Conservation (phyloP, 768 basidiomycete genomes). For the Pleurotus ostreatus region DNA sequence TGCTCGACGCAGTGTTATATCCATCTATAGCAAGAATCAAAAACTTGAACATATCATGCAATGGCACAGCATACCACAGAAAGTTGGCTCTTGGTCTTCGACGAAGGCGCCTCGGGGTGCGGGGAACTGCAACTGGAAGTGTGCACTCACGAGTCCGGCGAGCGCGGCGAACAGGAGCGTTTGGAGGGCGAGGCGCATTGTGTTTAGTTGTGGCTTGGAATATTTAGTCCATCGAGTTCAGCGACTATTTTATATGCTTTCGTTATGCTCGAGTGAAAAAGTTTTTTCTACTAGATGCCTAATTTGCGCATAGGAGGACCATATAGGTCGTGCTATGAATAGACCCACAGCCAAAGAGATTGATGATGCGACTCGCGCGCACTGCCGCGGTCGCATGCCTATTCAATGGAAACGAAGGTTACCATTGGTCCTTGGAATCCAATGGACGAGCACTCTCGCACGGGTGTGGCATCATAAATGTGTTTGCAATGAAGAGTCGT, state of each 20-base stretch:
- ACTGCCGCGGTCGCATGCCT: too few species aligned
- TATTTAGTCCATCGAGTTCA: not conserved
- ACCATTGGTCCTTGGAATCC: too few species aligned
- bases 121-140: slow-evolving; percentile 81
- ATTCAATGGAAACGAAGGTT: too few species aligned
- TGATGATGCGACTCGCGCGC: too few species aligned
- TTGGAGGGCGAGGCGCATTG: slow-evolving; percentile 29
- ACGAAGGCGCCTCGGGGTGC: slow-evolving; percentile 66
- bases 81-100: slow-evolving; percentile 49
- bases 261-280: slow-evolving; percentile 15
- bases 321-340: slow-evolving; percentile 3
- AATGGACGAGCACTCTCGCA: too few species aligned
- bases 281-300: slow-evolving; percentile 15
- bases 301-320: not conserved
- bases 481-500: too few species aligned
- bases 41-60: not conserved
- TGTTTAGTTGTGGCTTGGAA: not conserved
- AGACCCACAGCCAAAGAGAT: not conserved
- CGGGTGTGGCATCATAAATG: too few species aligned
- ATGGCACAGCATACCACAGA: slow-evolving; percentile 56
- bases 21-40: slow-evolving; percentile 47
- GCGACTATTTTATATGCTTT: not conserved
- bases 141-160: slow-evolving; percentile 49
- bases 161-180: slow-evolving; percentile 32
- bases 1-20: slow-evolving; percentile 44